A percentile compares a stretch with the other conserved stretches of the same genome.
These are phyloP conservation scores for Chytriomyces hyalinus DNA, from an alignment of 192 early-diverging fungal genomes.

Conservation along the genomic window DNA sequence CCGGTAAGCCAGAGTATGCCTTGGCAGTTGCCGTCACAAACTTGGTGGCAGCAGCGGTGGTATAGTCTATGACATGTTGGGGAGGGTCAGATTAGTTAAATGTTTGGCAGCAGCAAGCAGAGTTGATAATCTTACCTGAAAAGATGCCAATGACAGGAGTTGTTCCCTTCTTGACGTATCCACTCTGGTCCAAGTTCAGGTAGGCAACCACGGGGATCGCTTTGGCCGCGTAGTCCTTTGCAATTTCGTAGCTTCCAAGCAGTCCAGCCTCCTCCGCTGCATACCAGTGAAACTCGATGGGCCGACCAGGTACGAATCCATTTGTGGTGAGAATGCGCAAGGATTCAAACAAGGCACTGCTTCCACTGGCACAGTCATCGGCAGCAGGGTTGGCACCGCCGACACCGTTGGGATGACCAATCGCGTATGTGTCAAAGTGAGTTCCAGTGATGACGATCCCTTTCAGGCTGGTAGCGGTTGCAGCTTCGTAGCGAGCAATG, in stretches of 20 bases:
- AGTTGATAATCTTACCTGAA: constrained; percentile 52
- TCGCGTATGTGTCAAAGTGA: constrained; percentile 3
- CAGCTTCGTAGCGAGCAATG: constrained; percentile 34
- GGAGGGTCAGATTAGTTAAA: not conserved
- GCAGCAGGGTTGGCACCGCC: constrained; percentile 53
- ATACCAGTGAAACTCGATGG: constrained; percentile 72
- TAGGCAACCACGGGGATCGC: constrained; percentile 28
- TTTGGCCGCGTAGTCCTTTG: constrained; percentile 28
- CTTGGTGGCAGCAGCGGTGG: not conserved
- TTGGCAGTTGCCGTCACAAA: not conserved
- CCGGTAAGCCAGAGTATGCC: not conserved
- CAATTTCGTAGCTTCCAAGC: constrained; percentile 71
- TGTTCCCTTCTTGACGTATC: constrained; percentile 39
- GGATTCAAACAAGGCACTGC: constrained; percentile 60
- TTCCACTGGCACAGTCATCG: constrained; percentile 39
- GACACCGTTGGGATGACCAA: not conserved
- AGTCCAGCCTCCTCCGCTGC: constrained; percentile 87
- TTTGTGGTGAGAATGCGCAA: constrained; percentile 69
- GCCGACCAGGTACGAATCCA: constrained; percentile 64
- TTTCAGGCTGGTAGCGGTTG: not conserved
- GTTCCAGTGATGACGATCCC: constrained; percentile 20
- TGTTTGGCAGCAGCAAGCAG: not conserved
- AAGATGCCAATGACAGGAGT: constrained; percentile 72
- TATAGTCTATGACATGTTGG: constrained; percentile 35
- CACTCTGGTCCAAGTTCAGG: constrained; percentile 63